These are phyloP conservation scores for Tanacetum coccineum DNA, from an alignment of 129 eudicot genomes.

Conservation along the genomic window DNA sequence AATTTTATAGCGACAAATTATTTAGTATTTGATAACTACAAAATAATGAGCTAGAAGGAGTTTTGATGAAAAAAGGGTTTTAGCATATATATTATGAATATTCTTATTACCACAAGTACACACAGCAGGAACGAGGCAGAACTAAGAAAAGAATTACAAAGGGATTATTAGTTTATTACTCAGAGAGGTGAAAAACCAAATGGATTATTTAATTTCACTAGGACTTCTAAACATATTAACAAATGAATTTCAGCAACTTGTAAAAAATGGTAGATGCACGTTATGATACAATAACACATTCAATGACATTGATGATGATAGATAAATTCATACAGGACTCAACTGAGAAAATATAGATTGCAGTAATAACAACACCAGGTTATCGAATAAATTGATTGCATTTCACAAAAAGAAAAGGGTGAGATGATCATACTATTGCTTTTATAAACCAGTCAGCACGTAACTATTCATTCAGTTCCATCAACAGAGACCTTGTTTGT, in stretches of 20 bases:
- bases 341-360: background rate
- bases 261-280: background rate
- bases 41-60: too few relatives aligned
- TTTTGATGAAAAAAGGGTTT: background rate
- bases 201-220: too few relatives aligned
- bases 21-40: too few relatives aligned
- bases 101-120: background rate
- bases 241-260: background rate
- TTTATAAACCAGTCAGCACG: background rate
- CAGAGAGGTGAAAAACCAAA: too few relatives aligned
- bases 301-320: background rate
- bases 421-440: conserved; percentile 12
- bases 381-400: background rate
- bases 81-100: background rate
- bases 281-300: conserved; percentile 10
- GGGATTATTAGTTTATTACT: background rate
- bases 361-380: conserved; percentile 1
- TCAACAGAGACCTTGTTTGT: conserved; percentile 36
- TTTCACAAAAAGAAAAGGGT: conserved; percentile 11
- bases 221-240: too few relatives aligned
- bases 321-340: background rate
- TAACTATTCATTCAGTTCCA: conserved; percentile 33
- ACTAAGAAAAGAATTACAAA: background rate
- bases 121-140: background rate
- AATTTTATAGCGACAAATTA: too few relatives aligned